These are phyloP conservation scores for Cucurbita moschata DNA, from an alignment of 306 rosid species.

Conservation along the genomic window DNA sequence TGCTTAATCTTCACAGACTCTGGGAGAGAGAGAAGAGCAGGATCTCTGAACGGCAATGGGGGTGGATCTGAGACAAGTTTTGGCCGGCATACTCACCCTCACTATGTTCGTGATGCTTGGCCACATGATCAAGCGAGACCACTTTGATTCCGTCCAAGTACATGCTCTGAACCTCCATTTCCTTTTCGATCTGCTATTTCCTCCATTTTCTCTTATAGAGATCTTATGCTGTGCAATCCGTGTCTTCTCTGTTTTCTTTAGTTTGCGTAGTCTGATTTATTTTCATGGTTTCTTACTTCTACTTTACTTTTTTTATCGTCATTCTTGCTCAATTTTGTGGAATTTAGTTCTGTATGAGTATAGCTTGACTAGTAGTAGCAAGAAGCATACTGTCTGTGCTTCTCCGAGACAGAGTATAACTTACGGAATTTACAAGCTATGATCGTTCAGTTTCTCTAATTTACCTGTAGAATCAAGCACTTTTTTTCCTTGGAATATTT, in stretches of 20 bases:
- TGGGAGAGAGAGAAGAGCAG: not conserved
- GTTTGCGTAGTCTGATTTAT: not conserved
- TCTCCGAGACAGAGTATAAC: not conserved
- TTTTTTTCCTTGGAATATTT: not conserved
- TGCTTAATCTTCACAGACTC: not conserved
- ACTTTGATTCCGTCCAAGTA: slow-evolving; percentile 79
- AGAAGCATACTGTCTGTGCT: not conserved
- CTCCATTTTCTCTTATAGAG: not conserved
- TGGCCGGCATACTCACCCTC: slow-evolving; percentile 73
- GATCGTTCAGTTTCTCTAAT: not conserved
- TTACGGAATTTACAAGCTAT: not conserved
- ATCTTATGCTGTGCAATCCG: not conserved
- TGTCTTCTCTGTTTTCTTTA: not conserved
- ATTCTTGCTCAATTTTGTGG: not conserved
- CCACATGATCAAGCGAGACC: slow-evolving; percentile 93
- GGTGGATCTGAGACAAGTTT: slow-evolving; percentile 90
- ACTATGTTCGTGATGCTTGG: slow-evolving; percentile 98
- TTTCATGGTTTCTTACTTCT: not conserved
- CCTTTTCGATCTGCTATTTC: not conserved
- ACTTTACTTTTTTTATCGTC: not conserved
- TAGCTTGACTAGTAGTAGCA: not conserved
- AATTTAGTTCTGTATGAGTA: not conserved
- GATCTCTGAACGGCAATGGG: slow-evolving; percentile 36
- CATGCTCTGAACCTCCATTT: not conserved
- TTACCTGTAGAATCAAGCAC: not conserved